Evolutionary conservation across 768 basidiomycete species (phyloP).

Genomic region (Hypsizygus marmoreus): DNA sequence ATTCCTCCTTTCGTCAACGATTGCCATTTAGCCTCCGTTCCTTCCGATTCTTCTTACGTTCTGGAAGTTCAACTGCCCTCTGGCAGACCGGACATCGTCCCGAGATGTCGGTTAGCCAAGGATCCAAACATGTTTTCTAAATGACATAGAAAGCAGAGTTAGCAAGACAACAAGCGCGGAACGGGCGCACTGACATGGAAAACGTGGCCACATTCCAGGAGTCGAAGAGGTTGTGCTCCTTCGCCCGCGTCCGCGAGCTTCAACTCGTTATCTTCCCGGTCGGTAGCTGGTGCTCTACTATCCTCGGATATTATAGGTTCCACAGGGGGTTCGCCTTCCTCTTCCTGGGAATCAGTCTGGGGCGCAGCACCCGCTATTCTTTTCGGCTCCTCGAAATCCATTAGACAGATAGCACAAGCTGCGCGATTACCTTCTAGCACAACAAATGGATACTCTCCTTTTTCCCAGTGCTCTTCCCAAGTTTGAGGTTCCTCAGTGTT

Average conservation of each 20-base stretch:
- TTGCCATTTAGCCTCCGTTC: conserved; percentile 1
- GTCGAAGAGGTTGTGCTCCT: conserved; percentile 73
- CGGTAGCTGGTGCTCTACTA: too few relatives aligned
- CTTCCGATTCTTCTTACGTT: conserved; percentile 18
- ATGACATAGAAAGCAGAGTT: conserved; percentile 12
- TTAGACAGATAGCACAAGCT: conserved; percentile 80
- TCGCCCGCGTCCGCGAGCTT: conserved; percentile 73
- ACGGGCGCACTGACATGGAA: conserved; percentile 70
- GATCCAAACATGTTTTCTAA: conserved; percentile 87
- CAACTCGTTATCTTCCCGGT: conserved; percentile 30
- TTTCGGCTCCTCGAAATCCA: conserved; percentile 82
- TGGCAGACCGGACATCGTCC: conserved; percentile 91
- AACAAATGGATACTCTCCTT: conserved; percentile 78
- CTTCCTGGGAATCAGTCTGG: neutral
- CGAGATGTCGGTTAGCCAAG: conserved; percentile 84
- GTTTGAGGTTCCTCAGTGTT: conserved; percentile 37
- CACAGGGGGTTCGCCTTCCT: neutral
- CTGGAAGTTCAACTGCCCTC: conserved; percentile 59
- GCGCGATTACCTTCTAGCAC: conserved; percentile 81
- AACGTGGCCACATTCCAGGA: conserved; percentile 81
- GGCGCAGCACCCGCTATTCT: conserved; percentile 20
- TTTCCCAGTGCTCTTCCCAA: conserved; percentile 83
- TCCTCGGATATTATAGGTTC: neutral
- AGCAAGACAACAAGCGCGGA: neutral
- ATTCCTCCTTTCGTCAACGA: neutral